Evolutionary conservation across 441 rosid species (phyloP), one percentile per base, ranked within the genome.

Genomic region (Macaranga tanarius): DNA sequence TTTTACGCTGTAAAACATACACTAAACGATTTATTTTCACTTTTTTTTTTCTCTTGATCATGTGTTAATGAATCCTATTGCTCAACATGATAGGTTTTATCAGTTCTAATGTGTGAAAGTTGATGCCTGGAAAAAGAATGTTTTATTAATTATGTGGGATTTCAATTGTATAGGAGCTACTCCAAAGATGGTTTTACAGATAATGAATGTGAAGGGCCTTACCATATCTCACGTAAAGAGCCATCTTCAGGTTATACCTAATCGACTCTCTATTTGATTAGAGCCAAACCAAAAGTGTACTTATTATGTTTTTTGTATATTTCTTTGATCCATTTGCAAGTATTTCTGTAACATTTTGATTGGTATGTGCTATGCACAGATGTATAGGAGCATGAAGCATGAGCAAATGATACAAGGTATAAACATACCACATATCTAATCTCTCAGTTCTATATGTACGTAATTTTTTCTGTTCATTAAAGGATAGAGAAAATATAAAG

Each of bases 161-260:
- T 60, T 26, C 11, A 34, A 55, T 28, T 48, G 40, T 73, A 51
- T 47, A 95, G 99, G 88, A 84, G 98, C 99, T 25, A 95, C 99
- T 25, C 99, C 99, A 16, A 95, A 95, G 80, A 92, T 93, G 70
- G 95, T 95, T 77, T 90, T 95, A 62, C 97, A 91, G 85, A 76
- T 92, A 61, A 95, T 95, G 99, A 93, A 93, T 88, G 97, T 92
- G 85, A 88, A 90, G 76, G 99, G 98, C 55, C 93, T 95, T 50
- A 93, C 98, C 73, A 92, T 95, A 62, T 91, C 98, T 73, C 99
- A 95, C 80, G 99, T 95, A 71, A 95, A 95, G 88, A 95, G 99
- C 90, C 99, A 95, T 78, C 97, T 95, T 51, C 99, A 95, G 97
- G 99, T 92, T 65, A 34, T 34, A 34, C 38, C 73, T 42, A 10